A percentile compares a stretch with the other conserved stretches of the same genome.
These are phyloP conservation scores for Coemansia sp. DNA, from an alignment of 192 early-diverging fungal genomes.

Conservation along the genomic window DNA sequence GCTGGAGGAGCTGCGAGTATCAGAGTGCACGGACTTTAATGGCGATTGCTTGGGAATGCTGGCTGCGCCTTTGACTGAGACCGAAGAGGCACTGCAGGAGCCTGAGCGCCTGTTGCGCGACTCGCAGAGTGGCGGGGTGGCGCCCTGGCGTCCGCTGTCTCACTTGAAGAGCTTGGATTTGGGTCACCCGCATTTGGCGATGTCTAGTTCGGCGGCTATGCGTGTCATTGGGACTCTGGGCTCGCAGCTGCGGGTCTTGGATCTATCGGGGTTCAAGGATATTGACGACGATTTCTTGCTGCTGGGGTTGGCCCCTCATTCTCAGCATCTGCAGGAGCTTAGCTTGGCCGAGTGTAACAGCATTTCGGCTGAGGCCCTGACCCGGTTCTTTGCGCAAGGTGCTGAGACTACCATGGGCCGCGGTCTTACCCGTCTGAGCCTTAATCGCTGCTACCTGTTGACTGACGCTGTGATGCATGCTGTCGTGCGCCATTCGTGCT, in stretches of 20 bases:
- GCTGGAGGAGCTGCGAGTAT: slow-evolving; percentile 65
- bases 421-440: slow-evolving; percentile 57
- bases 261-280: slow-evolving; percentile 44
- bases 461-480: slow-evolving; percentile 64
- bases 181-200: slow-evolving; percentile 30
- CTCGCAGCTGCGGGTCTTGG: slow-evolving; percentile 29
- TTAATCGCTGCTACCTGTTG: slow-evolving; percentile 68
- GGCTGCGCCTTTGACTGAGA: slow-evolving; percentile 37
- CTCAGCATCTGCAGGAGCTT: slow-evolving; percentile 32
- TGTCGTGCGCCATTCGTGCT: slow-evolving; percentile 63
- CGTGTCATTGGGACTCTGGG: slow-evolving; percentile 36
- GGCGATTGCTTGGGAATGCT: slow-evolving; percentile 52
- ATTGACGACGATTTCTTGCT: slow-evolving; percentile 36
- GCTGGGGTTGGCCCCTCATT: slow-evolving; percentile 17
- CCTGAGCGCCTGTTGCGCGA: slow-evolving; percentile 27
- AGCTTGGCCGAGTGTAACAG: slow-evolving; percentile 30
- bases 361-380: slow-evolving; percentile 31
- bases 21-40: slow-evolving; percentile 64
- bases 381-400: slow-evolving; percentile 29
- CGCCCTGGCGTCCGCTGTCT: slow-evolving; percentile 37
- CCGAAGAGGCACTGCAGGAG: slow-evolving; percentile 40
- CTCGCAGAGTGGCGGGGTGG: neutral
- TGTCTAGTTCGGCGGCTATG: slow-evolving; percentile 27
- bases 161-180: slow-evolving; percentile 24
- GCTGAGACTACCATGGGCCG: neutral